phyloP scores from a whole-genome alignment of 768 basidiomycete species.

The Tricholomella constricta region DNA sequence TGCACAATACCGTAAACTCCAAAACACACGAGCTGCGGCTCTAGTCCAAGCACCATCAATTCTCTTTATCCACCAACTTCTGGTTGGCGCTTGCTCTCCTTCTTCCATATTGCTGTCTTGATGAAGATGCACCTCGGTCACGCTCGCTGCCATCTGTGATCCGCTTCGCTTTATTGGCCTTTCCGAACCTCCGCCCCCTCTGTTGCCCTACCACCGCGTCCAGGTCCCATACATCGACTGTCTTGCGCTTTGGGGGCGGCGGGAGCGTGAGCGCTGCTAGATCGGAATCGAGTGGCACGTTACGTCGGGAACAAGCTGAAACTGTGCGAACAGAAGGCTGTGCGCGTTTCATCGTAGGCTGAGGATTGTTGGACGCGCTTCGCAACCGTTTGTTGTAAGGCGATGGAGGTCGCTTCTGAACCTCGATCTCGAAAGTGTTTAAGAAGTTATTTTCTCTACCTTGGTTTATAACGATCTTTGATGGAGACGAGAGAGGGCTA shows the following conservation, averaged over 20 bases:
- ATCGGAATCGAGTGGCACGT: constrained; percentile 7
- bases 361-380: constrained; percentile 13
- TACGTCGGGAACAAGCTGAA: constrained; percentile 6
- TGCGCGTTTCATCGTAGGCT: constrained; percentile 2
- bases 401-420: constrained; percentile 9
- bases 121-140: neutral
- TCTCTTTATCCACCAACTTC: constrained; percentile 17
- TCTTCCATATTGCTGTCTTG: constrained; percentile 2
- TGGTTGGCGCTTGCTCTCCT: neutral
- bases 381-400: constrained; percentile 16
- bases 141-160: neutral
- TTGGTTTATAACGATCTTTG: constrained; percentile 3
- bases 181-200: neutral
- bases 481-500: constrained; percentile 18
- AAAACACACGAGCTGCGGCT: too few relatives aligned
- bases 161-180: neutral
- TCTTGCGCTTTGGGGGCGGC: constrained; percentile 11
- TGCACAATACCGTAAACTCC: neutral
- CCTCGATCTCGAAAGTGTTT: constrained; percentile 15
- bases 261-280: constrained; percentile 13
- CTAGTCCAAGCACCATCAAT: neutral
- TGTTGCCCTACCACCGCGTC: neutral
- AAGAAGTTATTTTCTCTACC: constrained; percentile 8
- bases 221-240: neutral
- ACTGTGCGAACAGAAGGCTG: constrained; percentile 1